A percentile compares a stretch with the other conserved stretches of the same genome.
phyloP scores from a whole-genome alignment of 179 eudicot genomes.

The Beta macrorhiza region DNA sequence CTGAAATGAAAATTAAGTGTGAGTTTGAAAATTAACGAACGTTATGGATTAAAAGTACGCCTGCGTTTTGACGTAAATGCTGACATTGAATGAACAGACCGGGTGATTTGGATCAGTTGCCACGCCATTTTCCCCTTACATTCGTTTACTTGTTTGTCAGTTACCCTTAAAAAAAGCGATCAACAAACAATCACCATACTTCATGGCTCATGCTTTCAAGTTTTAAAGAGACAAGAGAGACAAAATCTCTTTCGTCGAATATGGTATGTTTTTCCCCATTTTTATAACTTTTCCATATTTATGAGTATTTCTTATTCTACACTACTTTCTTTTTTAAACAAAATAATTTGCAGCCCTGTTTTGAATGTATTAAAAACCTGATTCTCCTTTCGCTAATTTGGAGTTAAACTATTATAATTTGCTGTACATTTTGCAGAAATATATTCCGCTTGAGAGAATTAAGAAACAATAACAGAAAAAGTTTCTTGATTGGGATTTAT shows the following conservation, averaged over 20 bases:
- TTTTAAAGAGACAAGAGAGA: background rate
- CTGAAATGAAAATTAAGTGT: too few species aligned
- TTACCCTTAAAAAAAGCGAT: background rate
- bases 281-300: background rate
- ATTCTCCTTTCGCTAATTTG: background rate
- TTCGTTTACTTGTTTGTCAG: background rate
- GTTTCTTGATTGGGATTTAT: too few species aligned
- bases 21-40: too few species aligned
- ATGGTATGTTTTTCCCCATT: slow-evolving; percentile 23
- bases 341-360: background rate
- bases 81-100: slow-evolving; percentile 24
- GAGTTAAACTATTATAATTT: background rate
- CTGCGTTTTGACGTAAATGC: too few species aligned
- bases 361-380: background rate
- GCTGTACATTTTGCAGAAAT: background rate
- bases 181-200: slow-evolving; percentile 1
- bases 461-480: too few species aligned
- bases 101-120: slow-evolving; percentile 33
- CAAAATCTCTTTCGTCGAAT: background rate
- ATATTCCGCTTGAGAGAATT: too few species aligned
- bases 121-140: slow-evolving; percentile 13
- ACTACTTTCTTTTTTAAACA: background rate
- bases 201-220: background rate
- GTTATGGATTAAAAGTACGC: too few species aligned
- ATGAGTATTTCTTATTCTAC: background rate